Conservation (phyloP, 2,329 filamentous ascomycete species). For the Pseudopyricularia cyperi region DNA sequence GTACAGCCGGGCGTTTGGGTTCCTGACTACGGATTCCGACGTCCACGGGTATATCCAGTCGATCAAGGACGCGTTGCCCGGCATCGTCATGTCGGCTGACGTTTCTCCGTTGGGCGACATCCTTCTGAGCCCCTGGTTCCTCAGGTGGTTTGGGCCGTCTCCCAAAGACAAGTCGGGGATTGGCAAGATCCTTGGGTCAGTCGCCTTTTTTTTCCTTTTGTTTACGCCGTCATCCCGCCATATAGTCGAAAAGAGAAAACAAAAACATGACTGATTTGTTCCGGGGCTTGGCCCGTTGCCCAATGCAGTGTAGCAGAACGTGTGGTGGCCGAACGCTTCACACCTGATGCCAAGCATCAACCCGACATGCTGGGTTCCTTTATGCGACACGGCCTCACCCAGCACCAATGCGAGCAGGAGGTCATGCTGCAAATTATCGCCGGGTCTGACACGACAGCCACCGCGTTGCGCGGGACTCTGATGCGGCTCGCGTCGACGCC, state of each 20-base stretch:
- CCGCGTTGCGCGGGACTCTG: slow-evolving; percentile 32
- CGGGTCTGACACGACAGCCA: slow-evolving; percentile 38
- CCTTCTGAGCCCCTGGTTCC: slow-evolving; percentile 12
- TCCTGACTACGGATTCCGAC: slow-evolving; percentile 26
- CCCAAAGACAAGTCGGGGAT: slow-evolving; percentile 13
- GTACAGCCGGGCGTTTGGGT: slow-evolving; percentile 31
- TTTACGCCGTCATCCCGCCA: neutral
- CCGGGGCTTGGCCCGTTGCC: too few species aligned
- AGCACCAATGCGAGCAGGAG: slow-evolving; percentile 16
- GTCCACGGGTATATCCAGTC: slow-evolving; percentile 28
- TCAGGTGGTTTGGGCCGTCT: slow-evolving; percentile 20
- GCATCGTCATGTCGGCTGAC: slow-evolving; percentile 24
- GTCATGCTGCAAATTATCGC: slow-evolving; percentile 15
- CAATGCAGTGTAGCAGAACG: slow-evolving; percentile 21
- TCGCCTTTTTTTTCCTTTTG: neutral
- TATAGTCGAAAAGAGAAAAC: neutral
- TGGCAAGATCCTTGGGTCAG: slow-evolving; percentile 13
- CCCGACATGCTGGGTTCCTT: slow-evolving; percentile 34
- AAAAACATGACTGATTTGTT: neutral
- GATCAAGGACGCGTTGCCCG: slow-evolving; percentile 22
- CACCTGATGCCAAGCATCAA: slow-evolving; percentile 22
- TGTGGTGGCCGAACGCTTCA: slow-evolving; percentile 28
- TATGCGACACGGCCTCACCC: slow-evolving; percentile 16
- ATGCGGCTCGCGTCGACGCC: slow-evolving; percentile 34
- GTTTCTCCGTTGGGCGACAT: slow-evolving; percentile 19